Evolutionary conservation across 139 green algal genomes (phyloP), one percentile per base, ranked within the genome.

Genomic region (Picochlorum sp.): DNA sequence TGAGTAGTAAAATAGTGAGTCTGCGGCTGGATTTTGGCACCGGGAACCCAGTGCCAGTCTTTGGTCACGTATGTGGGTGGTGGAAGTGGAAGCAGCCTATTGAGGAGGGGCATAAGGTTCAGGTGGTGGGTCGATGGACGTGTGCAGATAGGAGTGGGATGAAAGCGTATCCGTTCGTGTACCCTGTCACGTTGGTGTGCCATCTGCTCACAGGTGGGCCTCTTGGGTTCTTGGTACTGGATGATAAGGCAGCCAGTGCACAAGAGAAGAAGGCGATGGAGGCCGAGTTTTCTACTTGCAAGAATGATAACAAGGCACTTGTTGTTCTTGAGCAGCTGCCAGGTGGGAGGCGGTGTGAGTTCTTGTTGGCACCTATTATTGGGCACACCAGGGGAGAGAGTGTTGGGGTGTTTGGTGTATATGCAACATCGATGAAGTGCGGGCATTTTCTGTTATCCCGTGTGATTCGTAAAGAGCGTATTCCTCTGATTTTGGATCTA

Each of bases 401-500:
- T 23, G 49, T 45, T 49, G 24, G 38, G 16, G 61, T 75, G 4
- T 75, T 71, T 67, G 69, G 49, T 13, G 69, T 50, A 0, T 69
- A 66, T 47, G 28, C 64, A 18, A 61, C 54, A 13, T 49, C 46
- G 6, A 13, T 60, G n/a, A 3, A 58, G 6, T 44, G n/a, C 4
- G 69, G 46, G 1, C 56, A 75, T 24, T 66, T 75, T 46, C 11
- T 75, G 26, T 6, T 65, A 0, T 24, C 14, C 7, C 58, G 37
- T 3, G 69, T 88, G 70, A 62, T 95, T 41, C 71, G 83, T 10
- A 62, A 34, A 45, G 69, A 59, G 15, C 76, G 78, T 14, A 76
- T 95, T 62, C 78, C 78, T 2, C 61, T 94, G 10, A 74, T 95
- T 23, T 85, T 95, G 69, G 89, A 95, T 56, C 64, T 95, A 62